Percentiles rank a stretch among this genome's conserved stretches.
phyloP scores from a whole-genome alignment of 2,329 filamentous ascomycete species.

The Emydomyces testavorans region DNA sequence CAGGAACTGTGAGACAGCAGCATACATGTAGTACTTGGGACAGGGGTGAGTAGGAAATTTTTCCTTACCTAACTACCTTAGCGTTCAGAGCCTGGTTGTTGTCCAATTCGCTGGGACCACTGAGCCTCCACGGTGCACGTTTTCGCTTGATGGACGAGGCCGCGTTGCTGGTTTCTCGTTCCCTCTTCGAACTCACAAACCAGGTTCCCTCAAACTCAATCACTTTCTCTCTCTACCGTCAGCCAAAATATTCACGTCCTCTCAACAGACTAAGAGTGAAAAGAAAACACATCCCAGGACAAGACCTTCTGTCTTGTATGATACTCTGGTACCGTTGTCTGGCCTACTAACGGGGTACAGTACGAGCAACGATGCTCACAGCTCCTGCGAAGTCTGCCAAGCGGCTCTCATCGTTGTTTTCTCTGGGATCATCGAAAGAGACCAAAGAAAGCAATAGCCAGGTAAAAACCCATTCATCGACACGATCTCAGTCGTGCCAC shows the following conservation, averaged over 20 bases:
- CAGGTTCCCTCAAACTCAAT: constrained; percentile 5
- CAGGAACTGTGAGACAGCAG: no score
- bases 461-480: constrained; percentile 3
- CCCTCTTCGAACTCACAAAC: no score
- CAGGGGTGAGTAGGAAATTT: no score
- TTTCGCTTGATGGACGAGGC: constrained; percentile 1
- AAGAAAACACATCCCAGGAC: not conserved
- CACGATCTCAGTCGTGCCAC: constrained; percentile 23
- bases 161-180: constrained; percentile 6
- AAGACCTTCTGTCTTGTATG: constrained; percentile 1
- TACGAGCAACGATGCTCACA: constrained; percentile 21
- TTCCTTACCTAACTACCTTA: no score
- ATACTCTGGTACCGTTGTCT: not conserved
- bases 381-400: constrained; percentile 35
- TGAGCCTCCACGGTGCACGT: constrained; percentile 2
- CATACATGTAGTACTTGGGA: no score
- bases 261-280: not conserved
- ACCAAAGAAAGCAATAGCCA: constrained; percentile 4
- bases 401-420: constrained; percentile 38
- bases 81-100: not conserved
- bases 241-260: constrained; percentile 5
- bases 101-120: constrained; percentile 8
- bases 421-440: constrained; percentile 30
- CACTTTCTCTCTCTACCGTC: not conserved
- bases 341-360: not conserved